Base-by-base conservation (phyloP, 2,329 filamentous ascomycete genomes). In the Cladophialophora yegresii region DNA sequence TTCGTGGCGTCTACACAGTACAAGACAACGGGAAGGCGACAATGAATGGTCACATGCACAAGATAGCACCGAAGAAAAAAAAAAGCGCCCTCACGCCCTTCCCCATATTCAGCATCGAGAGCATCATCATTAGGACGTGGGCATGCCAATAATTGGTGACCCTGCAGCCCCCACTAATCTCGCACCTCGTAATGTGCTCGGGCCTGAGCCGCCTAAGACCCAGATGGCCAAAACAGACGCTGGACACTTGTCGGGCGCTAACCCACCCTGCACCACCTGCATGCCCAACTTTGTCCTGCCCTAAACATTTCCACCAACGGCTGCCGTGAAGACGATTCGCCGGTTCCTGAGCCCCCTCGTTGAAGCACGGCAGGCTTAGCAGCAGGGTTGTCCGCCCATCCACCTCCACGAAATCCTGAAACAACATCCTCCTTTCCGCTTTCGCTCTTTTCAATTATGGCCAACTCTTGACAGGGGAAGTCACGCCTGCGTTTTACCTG, bases 401-500 rank as follows among this genome's bases (percentile, higher is more conserved):
- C 45, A 59, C 57, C 57, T 36, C 36, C 36, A 7, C 36, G 36
- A 43, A 43, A 43, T 43, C 45, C 57, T 59, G 57, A 59, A 59
- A 59, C 57, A 59, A 58, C 47, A 40, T 59, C 57, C 57, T 59
- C 57, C 57, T 59, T 59, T 51, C 57, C 57, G 13, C 32, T 59
- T 59, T 59, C 45, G 57, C 22, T 59, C 57, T 59, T 59, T 50
- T 59, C 57, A 59, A 51, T 59, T 22, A 51, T 59, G 57, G 57
- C 57, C 47, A 36, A 49, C 43, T 59, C 32, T 59, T 59, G 45
- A 59, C 57, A 51, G 57, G 57, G 57, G 57, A 40, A 59, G 20
- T 50, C 57, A 59, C 33, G 57, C 28, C 57, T 59, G 47, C 47
- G 57, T 59, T 59, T 59, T 59, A 59, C 45, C 57, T 45, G 22